These are phyloP conservation scores for Metschnikowia santaceciliae DNA, from an alignment of 805 yeast genomes.

Conservation along the genomic window DNA sequence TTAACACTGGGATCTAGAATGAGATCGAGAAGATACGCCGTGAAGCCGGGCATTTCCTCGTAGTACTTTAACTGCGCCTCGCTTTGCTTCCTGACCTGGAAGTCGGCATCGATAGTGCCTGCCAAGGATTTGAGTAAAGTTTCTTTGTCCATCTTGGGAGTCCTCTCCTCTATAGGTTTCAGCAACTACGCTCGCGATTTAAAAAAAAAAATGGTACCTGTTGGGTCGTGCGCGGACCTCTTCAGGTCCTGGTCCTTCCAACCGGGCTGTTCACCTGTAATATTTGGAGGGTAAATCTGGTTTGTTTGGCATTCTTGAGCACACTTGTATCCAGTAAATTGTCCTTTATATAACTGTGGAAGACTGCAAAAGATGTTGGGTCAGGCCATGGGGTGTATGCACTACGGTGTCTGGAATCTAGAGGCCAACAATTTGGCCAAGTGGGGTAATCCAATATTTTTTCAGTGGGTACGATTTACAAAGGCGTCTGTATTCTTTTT, in stretches of 20 bases:
- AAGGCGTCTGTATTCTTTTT: background rate
- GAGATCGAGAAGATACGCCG: conserved; percentile 49
- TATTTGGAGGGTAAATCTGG: too few relatives aligned
- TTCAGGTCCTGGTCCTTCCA: background rate
- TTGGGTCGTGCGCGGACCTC: conserved; percentile 3
- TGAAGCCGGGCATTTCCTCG: conserved; percentile 57
- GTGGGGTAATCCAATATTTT: background rate
- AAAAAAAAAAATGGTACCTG: background rate
- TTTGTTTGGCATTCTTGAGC: background rate
- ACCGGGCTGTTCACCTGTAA: too few relatives aligned
- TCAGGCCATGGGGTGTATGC: background rate
- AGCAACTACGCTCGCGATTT: background rate
- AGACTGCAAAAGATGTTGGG: background rate
- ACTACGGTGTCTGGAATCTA: background rate
- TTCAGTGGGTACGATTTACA: background rate
- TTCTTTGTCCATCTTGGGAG: conserved; percentile 42
- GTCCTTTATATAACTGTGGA: background rate
- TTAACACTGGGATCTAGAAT: conserved; percentile 42
- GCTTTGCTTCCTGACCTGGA: conserved; percentile 47
- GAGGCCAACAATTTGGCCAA: background rate
- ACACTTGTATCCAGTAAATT: background rate
- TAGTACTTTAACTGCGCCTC: conserved; percentile 48
- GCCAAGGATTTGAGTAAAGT: conserved; percentile 47
- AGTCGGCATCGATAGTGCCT: conserved; percentile 52
- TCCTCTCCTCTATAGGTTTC: background rate